phyloP scores from a whole-genome alignment of 306 rosid genomes.

The Gynostemma pentaphyllum region DNA sequence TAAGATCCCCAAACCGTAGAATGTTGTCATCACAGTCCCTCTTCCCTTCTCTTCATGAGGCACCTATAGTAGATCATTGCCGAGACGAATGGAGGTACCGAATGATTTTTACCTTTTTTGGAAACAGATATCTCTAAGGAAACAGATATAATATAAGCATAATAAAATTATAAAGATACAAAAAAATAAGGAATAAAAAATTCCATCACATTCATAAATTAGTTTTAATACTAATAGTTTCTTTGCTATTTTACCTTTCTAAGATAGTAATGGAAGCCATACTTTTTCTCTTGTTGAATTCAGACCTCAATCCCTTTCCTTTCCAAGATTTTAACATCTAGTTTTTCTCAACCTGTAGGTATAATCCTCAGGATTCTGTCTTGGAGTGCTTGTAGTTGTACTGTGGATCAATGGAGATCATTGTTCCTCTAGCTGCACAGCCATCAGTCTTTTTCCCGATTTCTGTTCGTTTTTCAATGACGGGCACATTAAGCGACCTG shows the following conservation, averaged over 20 bases:
- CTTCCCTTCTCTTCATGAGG: constrained; percentile 90
- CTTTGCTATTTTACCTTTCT: too few relatives aligned
- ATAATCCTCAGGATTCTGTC: constrained; percentile 68
- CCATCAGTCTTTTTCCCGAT: constrained; percentile 82
- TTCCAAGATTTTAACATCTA: background rate
- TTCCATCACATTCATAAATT: background rate
- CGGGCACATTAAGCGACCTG: constrained; percentile 73
- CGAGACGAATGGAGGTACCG: constrained; percentile 93
- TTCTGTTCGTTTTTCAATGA: constrained; percentile 62
- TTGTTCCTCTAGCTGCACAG: constrained; percentile 79
- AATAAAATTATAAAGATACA: too few relatives aligned
- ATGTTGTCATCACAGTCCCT: constrained; percentile 79
- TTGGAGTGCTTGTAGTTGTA: constrained; percentile 43
- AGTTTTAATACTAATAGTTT: too few relatives aligned
- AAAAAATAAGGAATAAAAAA: too few relatives aligned
- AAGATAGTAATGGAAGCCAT: too few relatives aligned
- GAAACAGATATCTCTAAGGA: background rate
- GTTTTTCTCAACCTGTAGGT: constrained; percentile 32
- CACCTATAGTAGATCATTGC: constrained; percentile 72
- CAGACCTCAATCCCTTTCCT: background rate
- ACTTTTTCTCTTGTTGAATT: too few relatives aligned
- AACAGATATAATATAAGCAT: too few relatives aligned
- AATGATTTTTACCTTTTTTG: background rate
- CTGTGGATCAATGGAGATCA: constrained; percentile 94
- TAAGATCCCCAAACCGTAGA: constrained; percentile 69